Evolutionary conservation across 306 rosid species (phyloP).

Genomic region (Abrus pulchellus): DNA sequence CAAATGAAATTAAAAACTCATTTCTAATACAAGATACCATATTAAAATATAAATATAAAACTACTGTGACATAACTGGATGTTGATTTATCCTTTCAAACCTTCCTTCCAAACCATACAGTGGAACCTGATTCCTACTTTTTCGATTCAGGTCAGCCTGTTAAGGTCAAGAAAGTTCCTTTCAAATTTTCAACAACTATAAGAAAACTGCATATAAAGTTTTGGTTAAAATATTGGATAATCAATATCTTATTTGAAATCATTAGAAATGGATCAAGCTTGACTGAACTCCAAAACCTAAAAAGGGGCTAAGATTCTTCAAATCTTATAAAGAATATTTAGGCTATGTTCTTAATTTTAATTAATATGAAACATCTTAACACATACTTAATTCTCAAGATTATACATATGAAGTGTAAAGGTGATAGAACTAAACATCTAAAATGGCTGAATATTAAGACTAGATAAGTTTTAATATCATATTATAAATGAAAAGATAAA

Average conservation of each 20-base stretch:
- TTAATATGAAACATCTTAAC: neutral
- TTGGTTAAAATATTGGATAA: neutral
- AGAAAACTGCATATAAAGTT: conserved; percentile 31
- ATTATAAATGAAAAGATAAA: neutral
- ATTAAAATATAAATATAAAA: conserved; percentile 42
- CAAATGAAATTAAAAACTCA: conserved; percentile 45
- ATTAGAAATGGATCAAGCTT: neutral
- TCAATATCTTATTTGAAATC: neutral
- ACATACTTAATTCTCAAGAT: neutral
- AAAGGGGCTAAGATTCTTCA: neutral
- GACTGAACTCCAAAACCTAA: neutral
- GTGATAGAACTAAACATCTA: neutral
- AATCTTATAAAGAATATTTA: neutral
- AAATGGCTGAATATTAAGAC: neutral
- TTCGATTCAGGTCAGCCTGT: conserved; percentile 85
- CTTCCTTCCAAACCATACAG: conserved; percentile 88
- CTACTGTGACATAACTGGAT: conserved; percentile 78
- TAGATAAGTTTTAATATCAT: neutral
- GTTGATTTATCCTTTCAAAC: conserved; percentile 94
- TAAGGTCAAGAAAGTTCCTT: conserved; percentile 41
- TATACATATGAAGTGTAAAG: neutral
- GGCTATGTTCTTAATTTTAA: neutral
- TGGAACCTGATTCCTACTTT: conserved; percentile 80
- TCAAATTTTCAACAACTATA: conserved; percentile 39
- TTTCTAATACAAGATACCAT: conserved; percentile 15